Base-by-base conservation (phyloP, 129 eudicot species). In the Chrysanthemum lavandulifolium region DNA sequence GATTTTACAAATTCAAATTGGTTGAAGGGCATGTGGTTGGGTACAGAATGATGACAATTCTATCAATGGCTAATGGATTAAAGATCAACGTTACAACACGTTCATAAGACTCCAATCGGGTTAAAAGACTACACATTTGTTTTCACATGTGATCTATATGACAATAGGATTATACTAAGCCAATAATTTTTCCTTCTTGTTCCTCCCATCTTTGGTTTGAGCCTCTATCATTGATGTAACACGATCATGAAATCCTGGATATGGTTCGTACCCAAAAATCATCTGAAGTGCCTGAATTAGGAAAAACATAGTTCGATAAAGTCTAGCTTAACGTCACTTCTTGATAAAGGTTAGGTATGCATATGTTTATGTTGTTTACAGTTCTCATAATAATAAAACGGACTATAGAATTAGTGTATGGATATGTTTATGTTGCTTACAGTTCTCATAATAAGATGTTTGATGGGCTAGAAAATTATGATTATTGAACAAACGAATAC, bases 11-110 rank as follows among this genome's bases (percentile, higher is more conserved):
- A 72, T 94, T 94, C 67, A 78, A 84, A 29, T 75, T 94, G 85
- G 97, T 90, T 64, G 79, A 82, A 51, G 93, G 91, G 8, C 99
- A 94, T 82, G 85, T 36, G 40, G 96, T 93, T 25, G 80, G 86
- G 87, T 93, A 93, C 84, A 80, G 96, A 79, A 93, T 93, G 96
- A 93, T 93, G 98, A 89, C 98, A 27, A 79, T 89, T 68, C 81
- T 89, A 4, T 93, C 96, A 1, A 93, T 89, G 96, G 92, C 79
- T 18, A 78, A 90, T 48, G 97, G 99, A 25, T 62, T 94, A 61
- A 94, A 88, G 81, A 79, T 94, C 53, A 79, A 81, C 16, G 86
- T 83, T 69, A 84, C 93, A 5, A 68, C 71, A 48, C 88, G 96
- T 29, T 80, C 81, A 61, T 80, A 80, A 79, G 16, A 67, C 29